phyloP scores from a whole-genome alignment of 768 basidiomycete genomes.

The Collybia sordida region DNA sequence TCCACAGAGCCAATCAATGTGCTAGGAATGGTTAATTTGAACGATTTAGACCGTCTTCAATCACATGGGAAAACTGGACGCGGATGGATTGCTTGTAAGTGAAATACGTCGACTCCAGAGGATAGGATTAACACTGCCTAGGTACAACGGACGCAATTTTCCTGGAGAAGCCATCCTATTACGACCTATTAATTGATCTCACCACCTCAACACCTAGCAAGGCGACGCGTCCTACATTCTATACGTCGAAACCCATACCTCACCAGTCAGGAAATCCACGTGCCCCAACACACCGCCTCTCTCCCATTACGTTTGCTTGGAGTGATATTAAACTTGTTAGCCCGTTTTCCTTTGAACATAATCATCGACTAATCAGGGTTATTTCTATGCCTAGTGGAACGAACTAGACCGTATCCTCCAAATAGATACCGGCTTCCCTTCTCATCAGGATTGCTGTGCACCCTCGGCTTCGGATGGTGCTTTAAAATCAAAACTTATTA shows the following conservation, averaged over 20 bases:
- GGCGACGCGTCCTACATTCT: slow-evolving; percentile 65
- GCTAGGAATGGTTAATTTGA: slow-evolving; percentile 79
- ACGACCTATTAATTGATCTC: slow-evolving; percentile 80
- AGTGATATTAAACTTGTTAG: slow-evolving; percentile 76
- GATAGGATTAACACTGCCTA: slow-evolving; percentile 14
- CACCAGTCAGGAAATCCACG: slow-evolving; percentile 29
- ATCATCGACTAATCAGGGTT: neutral
- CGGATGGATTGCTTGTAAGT: slow-evolving; percentile 82
- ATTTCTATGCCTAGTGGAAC: slow-evolving; percentile 55
- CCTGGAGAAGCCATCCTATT: slow-evolving; percentile 75
- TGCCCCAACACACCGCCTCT: slow-evolving; percentile 53
- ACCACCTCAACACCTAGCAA: slow-evolving; percentile 64
- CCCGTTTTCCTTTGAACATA: slow-evolving; percentile 3
- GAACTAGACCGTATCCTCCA: slow-evolving; percentile 71
- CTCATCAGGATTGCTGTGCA: slow-evolving; percentile 36
- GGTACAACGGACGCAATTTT: slow-evolving; percentile 85
- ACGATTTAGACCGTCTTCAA: slow-evolving; percentile 63
- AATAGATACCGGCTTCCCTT: slow-evolving; percentile 40
- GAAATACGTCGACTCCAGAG: too few relatives aligned
- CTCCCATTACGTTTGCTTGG: slow-evolving; percentile 75
- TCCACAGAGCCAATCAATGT: slow-evolving; percentile 60
- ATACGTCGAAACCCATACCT: slow-evolving; percentile 50
- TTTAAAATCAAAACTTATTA: slow-evolving; percentile 37
- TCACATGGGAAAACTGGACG: slow-evolving; percentile 55
- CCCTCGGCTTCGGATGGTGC: slow-evolving; percentile 24